Evolutionary conservation across 495 filamentous ascomycete genomes (phyloP).

Genomic region (Talaromyces ruber): DNA sequence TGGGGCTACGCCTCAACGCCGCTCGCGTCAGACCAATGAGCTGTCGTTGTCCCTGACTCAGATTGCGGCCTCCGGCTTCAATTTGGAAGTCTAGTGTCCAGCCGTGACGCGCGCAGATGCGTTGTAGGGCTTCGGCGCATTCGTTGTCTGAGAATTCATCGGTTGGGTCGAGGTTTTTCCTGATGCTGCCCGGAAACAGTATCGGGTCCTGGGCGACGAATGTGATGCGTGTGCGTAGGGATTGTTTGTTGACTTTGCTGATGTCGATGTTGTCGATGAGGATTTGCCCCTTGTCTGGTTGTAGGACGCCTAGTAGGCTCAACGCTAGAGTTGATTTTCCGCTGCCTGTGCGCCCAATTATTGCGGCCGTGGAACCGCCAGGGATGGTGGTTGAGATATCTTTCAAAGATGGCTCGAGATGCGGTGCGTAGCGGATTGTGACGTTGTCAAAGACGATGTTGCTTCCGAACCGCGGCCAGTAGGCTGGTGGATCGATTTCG

Average conservation of each 20-base stretch:
- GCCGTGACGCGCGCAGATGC: conserved; percentile 40
- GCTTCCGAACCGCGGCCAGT: conserved; percentile 62
- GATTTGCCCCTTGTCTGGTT: conserved; percentile 46
- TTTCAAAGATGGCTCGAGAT: conserved; percentile 58
- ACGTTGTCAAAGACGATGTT: conserved; percentile 69
- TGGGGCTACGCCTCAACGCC: conserved; percentile 47
- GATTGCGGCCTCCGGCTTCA: conserved; percentile 49
- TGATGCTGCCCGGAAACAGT: conserved; percentile 53
- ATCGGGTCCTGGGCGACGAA: conserved; percentile 60
- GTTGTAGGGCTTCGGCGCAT: conserved; percentile 39
- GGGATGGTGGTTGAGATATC: conserved; percentile 61
- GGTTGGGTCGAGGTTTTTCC: conserved; percentile 47
- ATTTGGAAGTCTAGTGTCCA: conserved; percentile 48
- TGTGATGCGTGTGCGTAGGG: conserved; percentile 49
- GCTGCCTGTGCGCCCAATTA: conserved; percentile 56
- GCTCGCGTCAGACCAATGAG: conserved; percentile 52
- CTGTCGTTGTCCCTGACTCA: conserved; percentile 55
- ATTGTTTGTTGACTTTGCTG: conserved; percentile 48
- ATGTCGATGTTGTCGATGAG: conserved; percentile 53
- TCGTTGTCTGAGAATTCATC: conserved; percentile 38
- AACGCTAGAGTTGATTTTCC: conserved; percentile 62
- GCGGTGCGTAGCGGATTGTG: conserved; percentile 68
- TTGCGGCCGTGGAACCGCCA: conserved; percentile 59
- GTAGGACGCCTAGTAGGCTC: conserved; percentile 49
- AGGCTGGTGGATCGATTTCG: conserved; percentile 54